These are phyloP conservation scores for Cardamine chenopodiifolia DNA, from an alignment of 345 rosid genomes.

Conservation along the genomic window DNA sequence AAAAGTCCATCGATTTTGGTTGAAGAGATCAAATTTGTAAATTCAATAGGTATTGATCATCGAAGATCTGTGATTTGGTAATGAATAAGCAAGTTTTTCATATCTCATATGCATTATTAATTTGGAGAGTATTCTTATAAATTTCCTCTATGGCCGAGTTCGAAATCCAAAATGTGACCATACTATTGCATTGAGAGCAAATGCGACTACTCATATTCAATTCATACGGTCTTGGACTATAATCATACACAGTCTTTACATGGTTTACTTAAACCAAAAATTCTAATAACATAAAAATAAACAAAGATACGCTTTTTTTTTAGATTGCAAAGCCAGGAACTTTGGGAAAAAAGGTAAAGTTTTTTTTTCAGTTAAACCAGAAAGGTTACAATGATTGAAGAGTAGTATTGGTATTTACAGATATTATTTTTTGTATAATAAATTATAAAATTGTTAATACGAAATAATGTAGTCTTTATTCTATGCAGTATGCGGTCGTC, in stretches of 20 bases:
- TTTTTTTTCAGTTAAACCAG: not conserved
- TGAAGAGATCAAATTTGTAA: no score
- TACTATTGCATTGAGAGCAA: not conserved
- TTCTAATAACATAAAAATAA: not conserved
- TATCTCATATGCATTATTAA: not conserved
- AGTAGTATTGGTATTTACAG: slow-evolving; percentile 35
- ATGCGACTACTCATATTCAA: not conserved
- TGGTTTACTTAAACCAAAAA: not conserved
- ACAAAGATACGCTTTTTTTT: slow-evolving; percentile 2
- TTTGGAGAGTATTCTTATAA: not conserved
- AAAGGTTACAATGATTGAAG: slow-evolving; percentile 34
- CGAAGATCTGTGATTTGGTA: not conserved
- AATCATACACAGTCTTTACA: not conserved
- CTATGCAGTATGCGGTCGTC: not conserved
- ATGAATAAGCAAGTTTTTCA: not conserved
- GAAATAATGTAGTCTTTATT: not conserved
- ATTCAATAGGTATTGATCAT: no score
- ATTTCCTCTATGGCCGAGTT: not conserved
- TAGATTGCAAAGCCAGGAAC: not conserved
- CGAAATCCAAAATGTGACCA: not conserved
- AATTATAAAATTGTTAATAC: not conserved
- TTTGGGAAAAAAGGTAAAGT: slow-evolving; percentile 7
- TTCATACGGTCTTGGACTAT: not conserved
- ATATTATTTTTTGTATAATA: slow-evolving; percentile 6
- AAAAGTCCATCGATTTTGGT: no score